phyloP scores from a whole-genome alignment of 192 early-diverging fungal species.

The Coemansia sp. region DNA sequence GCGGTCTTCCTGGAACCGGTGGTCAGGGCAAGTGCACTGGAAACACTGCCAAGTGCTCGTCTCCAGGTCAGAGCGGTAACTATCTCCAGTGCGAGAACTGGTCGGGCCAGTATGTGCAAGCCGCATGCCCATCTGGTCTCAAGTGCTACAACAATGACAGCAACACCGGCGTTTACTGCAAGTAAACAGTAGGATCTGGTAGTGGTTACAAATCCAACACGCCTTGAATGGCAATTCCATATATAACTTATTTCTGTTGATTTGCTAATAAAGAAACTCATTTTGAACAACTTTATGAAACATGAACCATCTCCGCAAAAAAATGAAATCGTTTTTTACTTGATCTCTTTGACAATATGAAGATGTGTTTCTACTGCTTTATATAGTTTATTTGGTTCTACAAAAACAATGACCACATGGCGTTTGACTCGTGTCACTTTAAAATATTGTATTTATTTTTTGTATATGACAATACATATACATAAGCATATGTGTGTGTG shows the following conservation, averaged over 20 bases:
- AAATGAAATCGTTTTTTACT: no score
- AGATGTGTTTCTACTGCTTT: no score
- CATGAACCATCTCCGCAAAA: background rate
- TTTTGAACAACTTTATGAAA: background rate
- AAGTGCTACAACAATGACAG: slow-evolving; percentile 49
- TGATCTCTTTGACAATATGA: no score
- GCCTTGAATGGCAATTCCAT: no score
- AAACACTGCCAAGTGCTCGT: slow-evolving; percentile 43
- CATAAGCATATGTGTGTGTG: no score
- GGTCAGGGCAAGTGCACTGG: slow-evolving; percentile 40
- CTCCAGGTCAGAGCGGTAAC: slow-evolving; percentile 32
- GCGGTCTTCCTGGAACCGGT: slow-evolving; percentile 42
- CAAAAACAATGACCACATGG: background rate
- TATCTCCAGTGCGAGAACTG: slow-evolving; percentile 51
- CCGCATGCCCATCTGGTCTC: slow-evolving; percentile 34
- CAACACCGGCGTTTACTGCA: slow-evolving; percentile 36
- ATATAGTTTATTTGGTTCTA: no score
- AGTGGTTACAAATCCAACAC: no score
- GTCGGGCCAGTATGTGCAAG: slow-evolving; percentile 42
- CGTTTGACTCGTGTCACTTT: background rate
- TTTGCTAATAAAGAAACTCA: slow-evolving; percentile 5
- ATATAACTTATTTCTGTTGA: background rate
- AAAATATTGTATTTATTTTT: background rate
- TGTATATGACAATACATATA: background rate
- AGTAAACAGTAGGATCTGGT: slow-evolving; percentile 4